Evolutionary conservation across 495 filamentous ascomycete species (phyloP), one percentile per base, ranked within the genome.

Genomic region (Cladorrhinum samala): DNA sequence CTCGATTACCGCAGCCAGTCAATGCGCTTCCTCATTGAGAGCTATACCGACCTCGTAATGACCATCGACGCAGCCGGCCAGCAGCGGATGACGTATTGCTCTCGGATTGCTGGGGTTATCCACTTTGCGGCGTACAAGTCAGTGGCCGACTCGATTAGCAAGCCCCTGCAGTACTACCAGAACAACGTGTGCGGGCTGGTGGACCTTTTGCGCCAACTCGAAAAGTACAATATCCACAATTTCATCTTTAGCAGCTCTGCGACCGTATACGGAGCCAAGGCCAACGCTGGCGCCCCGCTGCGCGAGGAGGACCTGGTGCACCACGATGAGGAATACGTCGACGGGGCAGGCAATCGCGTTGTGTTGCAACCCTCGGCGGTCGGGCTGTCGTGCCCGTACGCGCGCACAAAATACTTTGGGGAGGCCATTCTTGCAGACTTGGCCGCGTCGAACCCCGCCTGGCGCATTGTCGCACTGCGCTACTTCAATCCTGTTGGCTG

Each of bases 401-500:
- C 82, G 16, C 77, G 82, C 44, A 81, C 82, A 3, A 85, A 85
- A 62, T 85, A 78, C 72, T 81, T 85, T 56, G 77, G 77, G 56
- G 83, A 86, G 54, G 77, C 79, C 13, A 84, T 86, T 47, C 68
- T 86, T n/a, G 76, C 78, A 11, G 83, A 86, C 57, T 61, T 82
- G 18, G 80, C 81, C 11, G 67, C 65, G 17, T 72, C 83, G 3
- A 77, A 84, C 63, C 74, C 81, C 5, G 72, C 73, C 40, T 84
- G 80, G 81, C 76, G 73, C 9, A 79, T 83, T 55, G 77, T 83
- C 19, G 78, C 80, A 16, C 72, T 86, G 11, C 73, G 83, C 16
- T 86, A 86, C 60, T 86, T 86, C 72, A 86, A 85, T 53, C 83
- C 83, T 4, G 77, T 84, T 24, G 83, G 83, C 4, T 85, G 80